Evolutionary conservation across 768 basidiomycete genomes (phyloP), one percentile per base, ranked within the genome.

Genomic region (Lentinus brumalis): DNA sequence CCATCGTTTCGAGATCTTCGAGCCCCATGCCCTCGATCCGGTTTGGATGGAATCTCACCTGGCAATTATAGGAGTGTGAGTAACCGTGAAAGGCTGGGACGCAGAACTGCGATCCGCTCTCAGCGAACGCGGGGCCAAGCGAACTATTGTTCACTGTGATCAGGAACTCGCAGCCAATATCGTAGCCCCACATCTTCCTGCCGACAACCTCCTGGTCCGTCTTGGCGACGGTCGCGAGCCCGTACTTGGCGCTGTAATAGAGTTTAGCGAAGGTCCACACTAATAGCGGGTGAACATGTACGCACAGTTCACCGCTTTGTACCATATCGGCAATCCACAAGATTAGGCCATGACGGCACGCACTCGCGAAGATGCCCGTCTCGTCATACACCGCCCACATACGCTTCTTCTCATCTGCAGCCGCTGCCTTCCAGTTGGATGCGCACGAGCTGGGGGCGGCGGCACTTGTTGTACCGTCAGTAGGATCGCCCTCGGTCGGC

Each of bases 341-440:
- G 1, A 70, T 61, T 18, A 66, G 26, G 0, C 69, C 66, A 53
- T 70, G 69, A 1, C 56, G 38, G 38, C 61, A 62, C 4, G 52
- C 56, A 16, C 62, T 53, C 0, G 74, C 69, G 60, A 81, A 81
- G 9, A 78, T 64, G 0, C 79, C 77, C 0, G 75, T 72, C 66
- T 79, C 76, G 0, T 62, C 73, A 59, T 59, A 77, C 1, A 78
- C 64, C 2, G 57, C 69, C 76, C 72, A 78, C 69, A 71, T 74
- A 15, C 58, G 67, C 61, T 75, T 77, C 51, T 66, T 63, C 3
- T 66, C 66, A 29, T 77, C 70, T 0, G 68, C 59, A 0, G 66
- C 60, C 1, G 67, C 69, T 0, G 69, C 74, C 61, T 73, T 75
- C 75, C 73, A 76, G 49, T 73, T 73, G n/a, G 73, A 60, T 1